Evolutionary conservation across 176 grass and related monocot species (phyloP), one percentile per base, ranked within the genome.

Genomic region (Ensete ventricosum): DNA sequence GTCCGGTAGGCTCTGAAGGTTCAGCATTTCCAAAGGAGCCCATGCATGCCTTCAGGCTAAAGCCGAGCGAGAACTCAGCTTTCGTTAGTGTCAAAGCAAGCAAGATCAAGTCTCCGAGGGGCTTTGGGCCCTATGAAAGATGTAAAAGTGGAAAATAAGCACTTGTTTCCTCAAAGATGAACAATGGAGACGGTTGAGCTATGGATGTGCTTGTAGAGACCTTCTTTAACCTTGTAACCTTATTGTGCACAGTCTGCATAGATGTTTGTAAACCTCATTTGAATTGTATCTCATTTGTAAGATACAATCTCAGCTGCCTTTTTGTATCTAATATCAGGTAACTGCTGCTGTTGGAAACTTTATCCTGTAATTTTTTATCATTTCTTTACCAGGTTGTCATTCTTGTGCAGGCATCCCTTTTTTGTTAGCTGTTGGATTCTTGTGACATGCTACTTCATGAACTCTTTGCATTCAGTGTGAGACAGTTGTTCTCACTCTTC

Each of bases 61-160:
- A 86, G 75, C 86, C 72, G 1, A 89, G 90, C 14, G 13, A 8
- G 11, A 87, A 80, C 65, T 92, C 90, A 0, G 90, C 86, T 19
- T 92, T 92, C 0, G 64, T 79, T 55, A 72, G 79, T 16, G 84
- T 89, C 64, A 84, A 87, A 62, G 21, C 54, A 1, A 71, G 57
- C 23, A 49, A 77, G 29, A 73, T 55, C 14, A 81, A 73, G 34
- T 50, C 22, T 16, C 23, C 3, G 23, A 96, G 65, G 72, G 89
- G 87, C 49, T 92, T 88, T 34, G 17, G 83, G 59, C 87, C 87
- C 1, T 90, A 90, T 19, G 87, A 86, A 62, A 92, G 84, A 60
- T 72, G 83, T 67, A 88, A 76, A 67, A 54, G 68, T 3, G 73
- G 86, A 76, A 81, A 78, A 29, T 14, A 43, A 67, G 25, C 29